phyloP scores from a whole-genome alignment of 1,139 yeast genomes.

The Yamadazyma atmosphaerica region DNA sequence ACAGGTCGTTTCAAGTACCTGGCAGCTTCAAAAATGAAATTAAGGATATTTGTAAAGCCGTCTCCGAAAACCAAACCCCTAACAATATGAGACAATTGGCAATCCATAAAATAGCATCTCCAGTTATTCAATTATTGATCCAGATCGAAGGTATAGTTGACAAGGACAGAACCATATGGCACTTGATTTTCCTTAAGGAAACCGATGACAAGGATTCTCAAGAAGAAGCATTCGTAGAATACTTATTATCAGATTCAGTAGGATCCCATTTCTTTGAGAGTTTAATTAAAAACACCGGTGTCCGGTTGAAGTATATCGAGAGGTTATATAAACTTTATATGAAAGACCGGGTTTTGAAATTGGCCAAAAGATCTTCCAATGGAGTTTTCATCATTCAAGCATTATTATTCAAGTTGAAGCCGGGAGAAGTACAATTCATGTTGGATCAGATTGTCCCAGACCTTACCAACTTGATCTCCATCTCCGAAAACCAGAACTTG shows the following conservation, averaged over 20 bases:
- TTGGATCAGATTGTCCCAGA: constrained; percentile 72
- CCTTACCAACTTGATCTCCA: constrained; percentile 57
- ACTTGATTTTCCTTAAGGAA: constrained; percentile 45
- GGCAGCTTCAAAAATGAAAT: constrained; percentile 65
- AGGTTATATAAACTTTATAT: constrained; percentile 72
- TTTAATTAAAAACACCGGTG: constrained; percentile 57
- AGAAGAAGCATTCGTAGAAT: constrained; percentile 83
- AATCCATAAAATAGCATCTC: constrained; percentile 80
- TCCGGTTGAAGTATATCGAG: constrained; percentile 67
- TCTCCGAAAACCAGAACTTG: constrained; percentile 54
- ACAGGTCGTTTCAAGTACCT: constrained; percentile 71
- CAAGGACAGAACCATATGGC: constrained; percentile 69
- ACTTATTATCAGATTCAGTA: constrained; percentile 78
- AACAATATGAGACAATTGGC: constrained; percentile 66
- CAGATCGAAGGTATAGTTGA: constrained; percentile 83
- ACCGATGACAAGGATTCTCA: constrained; percentile 53
- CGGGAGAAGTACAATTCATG: constrained; percentile 59
- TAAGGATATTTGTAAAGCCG: constrained; percentile 40
- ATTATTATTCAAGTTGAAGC: constrained; percentile 58
- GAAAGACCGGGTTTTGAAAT: constrained; percentile 66
- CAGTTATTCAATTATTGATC: constrained; percentile 77
- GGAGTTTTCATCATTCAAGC: constrained; percentile 84
- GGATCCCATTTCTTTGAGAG: constrained; percentile 90
- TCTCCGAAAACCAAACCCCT: constrained; percentile 42
- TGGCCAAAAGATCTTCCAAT: constrained; percentile 76